Conservation (phyloP, 2,329 filamentous ascomycete species). For the Aspergillus amoenus region DNA sequence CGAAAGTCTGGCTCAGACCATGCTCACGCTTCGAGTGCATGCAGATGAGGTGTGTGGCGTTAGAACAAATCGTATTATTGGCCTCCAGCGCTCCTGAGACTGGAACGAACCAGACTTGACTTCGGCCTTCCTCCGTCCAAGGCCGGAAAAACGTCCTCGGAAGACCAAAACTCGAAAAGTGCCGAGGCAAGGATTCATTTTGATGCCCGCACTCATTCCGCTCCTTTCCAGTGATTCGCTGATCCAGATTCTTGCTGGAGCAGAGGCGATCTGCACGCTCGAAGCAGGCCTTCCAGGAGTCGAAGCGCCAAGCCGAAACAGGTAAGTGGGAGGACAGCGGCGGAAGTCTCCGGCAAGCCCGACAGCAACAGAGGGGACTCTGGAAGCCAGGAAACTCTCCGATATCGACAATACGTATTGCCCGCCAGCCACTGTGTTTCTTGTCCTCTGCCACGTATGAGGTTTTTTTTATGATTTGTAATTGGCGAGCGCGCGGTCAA, state of each 20-base stretch:
- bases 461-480: background rate
- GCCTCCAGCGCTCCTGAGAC: constrained; percentile 7
- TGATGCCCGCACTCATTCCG: background rate
- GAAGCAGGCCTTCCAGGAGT: constrained; percentile 14
- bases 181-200: constrained; percentile 15
- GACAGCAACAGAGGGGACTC: too few relatives aligned
- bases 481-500: background rate
- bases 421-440: constrained; percentile 3
- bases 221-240: constrained; percentile 6
- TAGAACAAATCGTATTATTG: constrained; percentile 1
- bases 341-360: background rate
- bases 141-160: constrained; percentile 27
- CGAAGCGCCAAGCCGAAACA: constrained; percentile 7
- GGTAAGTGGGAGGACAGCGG: constrained; percentile 6
- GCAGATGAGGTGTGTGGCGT: constrained; percentile 31
- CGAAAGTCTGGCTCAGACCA: constrained; percentile 13
- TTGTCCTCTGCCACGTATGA: constrained; percentile 10
- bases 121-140: constrained; percentile 23
- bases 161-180: constrained; percentile 18
- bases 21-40: background rate
- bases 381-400: background rate
- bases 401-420: background rate
- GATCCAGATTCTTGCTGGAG: constrained; percentile 17
- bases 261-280: constrained; percentile 20
- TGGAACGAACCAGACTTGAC: constrained; percentile 9